Conservation (phyloP, 495 filamentous ascomycete genomes). For the Astrothelium macrocarpum region DNA sequence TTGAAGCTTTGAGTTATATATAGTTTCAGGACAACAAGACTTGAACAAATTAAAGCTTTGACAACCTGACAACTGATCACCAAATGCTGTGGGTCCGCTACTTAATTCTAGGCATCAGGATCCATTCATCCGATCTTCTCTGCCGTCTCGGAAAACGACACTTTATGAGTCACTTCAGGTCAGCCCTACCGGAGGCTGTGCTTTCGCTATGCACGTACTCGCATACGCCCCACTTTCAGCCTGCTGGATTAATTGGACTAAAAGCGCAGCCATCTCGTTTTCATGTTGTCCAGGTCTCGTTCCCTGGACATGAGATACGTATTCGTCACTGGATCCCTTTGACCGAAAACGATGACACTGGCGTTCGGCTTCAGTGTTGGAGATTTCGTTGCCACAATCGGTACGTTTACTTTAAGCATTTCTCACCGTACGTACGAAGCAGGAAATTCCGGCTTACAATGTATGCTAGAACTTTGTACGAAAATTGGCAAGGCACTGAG, state of each 20-base stretch:
- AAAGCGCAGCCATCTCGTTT: not conserved
- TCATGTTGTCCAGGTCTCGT: not conserved
- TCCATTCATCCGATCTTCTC: no score
- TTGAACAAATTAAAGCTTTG: no score
- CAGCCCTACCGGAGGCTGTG: not conserved
- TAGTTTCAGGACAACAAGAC: not conserved
- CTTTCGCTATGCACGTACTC: not conserved
- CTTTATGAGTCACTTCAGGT: no score
- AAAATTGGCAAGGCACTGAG: conserved; percentile 24
- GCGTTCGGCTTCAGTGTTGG: conserved; percentile 42
- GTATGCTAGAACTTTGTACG: conserved; percentile 17
- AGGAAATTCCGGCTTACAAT: not conserved
- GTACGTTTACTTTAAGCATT: conserved; percentile 7
- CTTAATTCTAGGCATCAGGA: no score
- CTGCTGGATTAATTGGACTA: not conserved
- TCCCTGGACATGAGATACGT: not conserved
- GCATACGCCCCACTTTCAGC: not conserved
- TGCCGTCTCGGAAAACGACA: no score
- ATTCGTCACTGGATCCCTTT: not conserved
- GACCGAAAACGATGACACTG: conserved; percentile 19
- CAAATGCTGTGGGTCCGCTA: no score
- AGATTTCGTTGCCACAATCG: conserved; percentile 31
- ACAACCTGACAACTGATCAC: no score
- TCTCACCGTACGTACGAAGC: not conserved
- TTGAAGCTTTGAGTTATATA: conserved; percentile 21